These are phyloP conservation scores for Calocera viscosa DNA, from an alignment of 768 basidiomycete genomes.

Conservation along the genomic window DNA sequence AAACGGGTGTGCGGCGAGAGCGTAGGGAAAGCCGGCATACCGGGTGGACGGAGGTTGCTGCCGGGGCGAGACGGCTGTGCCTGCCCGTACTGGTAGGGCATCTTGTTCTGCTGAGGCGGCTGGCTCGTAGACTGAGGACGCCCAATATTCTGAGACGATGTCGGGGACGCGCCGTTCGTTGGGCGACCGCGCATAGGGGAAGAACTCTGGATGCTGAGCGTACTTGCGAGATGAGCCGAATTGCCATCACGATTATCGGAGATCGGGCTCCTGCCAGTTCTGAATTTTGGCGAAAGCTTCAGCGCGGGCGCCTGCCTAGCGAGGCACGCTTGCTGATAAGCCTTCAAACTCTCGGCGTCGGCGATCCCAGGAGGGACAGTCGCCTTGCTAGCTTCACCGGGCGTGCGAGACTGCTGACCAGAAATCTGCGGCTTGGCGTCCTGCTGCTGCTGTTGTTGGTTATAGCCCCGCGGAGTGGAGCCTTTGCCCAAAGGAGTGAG, in stretches of 20 bases:
- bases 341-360: conserved; percentile 48
- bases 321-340: conserved; percentile 64
- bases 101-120: background rate
- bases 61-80: background rate
- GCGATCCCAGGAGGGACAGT: background rate
- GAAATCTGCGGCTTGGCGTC: background rate
- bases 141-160: background rate
- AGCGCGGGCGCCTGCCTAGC: conserved; percentile 48
- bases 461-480: background rate
- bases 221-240: background rate
- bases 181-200: background rate
- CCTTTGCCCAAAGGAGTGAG: background rate
- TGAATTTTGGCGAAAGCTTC: conserved; percentile 26
- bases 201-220: background rate
- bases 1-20: background rate
- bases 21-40: background rate
- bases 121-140: background rate
- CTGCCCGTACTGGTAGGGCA: background rate
- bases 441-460: background rate
- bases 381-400: background rate
- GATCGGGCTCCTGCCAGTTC: background rate
- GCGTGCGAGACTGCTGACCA: background rate
- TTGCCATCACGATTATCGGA: background rate
- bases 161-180: background rate
- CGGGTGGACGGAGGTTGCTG: conserved; percentile 1